Conservation (phyloP, 2,329 filamentous ascomycete species). For the Helotiales sp. region DNA sequence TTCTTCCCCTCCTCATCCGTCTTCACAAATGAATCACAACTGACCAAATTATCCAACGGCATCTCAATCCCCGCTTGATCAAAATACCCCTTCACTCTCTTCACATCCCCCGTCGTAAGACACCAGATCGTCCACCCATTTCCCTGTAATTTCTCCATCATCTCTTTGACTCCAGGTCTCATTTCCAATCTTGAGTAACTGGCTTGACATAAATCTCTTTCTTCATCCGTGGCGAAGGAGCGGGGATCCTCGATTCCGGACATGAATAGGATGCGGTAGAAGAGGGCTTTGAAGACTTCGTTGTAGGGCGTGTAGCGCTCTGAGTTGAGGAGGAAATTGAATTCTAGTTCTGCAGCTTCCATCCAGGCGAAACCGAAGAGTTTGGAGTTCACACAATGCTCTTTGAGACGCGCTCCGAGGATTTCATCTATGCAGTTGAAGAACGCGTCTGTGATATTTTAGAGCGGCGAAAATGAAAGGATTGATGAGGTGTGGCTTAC, state of each 20-base stretch:
- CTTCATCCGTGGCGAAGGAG: conserved; percentile 42
- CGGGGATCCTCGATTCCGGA: conserved; percentile 45
- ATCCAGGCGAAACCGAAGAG: conserved; percentile 49
- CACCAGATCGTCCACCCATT: conserved; percentile 54
- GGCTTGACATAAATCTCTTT: conserved; percentile 41
- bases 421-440: conserved; percentile 41
- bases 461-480: too few relatives aligned
- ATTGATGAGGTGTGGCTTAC: not conserved
- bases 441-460: conserved; percentile 38
- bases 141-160: conserved; percentile 42
- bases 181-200: conserved; percentile 40
- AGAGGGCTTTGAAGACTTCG: conserved; percentile 44
- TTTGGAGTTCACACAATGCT: conserved; percentile 41
- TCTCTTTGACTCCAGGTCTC: conserved; percentile 42
- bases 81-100: conserved; percentile 53
- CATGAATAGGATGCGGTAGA: conserved; percentile 49
- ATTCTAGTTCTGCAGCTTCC: conserved; percentile 48
- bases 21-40: conserved; percentile 42
- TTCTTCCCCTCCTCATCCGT: not conserved
- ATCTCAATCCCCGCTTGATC: conserved; percentile 48
- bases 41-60: conserved; percentile 50
- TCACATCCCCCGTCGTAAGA: conserved; percentile 51
- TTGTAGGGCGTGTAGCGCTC: conserved; percentile 45
- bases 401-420: conserved; percentile 42
- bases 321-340: conserved; percentile 48